Evolutionary conservation across 2,329 filamentous ascomycete species (phyloP), one percentile per base, ranked within the genome.

Genomic region (Arthrobotrys megalospora): DNA sequence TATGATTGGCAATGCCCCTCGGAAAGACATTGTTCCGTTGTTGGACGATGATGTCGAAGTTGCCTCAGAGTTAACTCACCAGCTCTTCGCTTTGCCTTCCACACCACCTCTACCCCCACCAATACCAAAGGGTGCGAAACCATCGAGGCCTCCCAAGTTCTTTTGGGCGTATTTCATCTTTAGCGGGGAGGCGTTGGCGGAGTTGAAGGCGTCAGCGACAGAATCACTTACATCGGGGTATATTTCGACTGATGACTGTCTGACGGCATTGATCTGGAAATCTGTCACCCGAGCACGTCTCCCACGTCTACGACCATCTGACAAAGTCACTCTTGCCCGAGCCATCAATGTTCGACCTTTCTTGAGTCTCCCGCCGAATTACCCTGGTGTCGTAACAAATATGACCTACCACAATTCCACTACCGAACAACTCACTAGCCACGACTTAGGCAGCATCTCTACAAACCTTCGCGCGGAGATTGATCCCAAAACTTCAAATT

Each of bases 231-330:
- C 82, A 3, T 45, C 43, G 0, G 73, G 76, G 1, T 88, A 85
- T 78, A 81, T 89, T 21, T 88, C 88, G 0, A 89, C 87, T 0
- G 88, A 90, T 69, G 88, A 90, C 80, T 84, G 85, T 2, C 82
- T 89, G 12, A 86, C 83, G 1, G 87, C 87, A 0, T 86, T 89
- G 55, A 82, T 89, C 68, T 89, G 87, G 86, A 84, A 87, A 76
- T 84, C 83, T 0, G 80, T 87, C 8, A 82, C 83, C 0, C 85
- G 85, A 34, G 85, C 84, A 0, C 85, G 88, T 12, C 80, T 84
- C 0, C 76, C 82, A 0, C 85, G 86, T 0, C 75, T 87, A 0
- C 34, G 68, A 1, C 0, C 41, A 55, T 1, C 48, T 47, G 28
- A 2, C 7, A 66, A 53, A 16, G 83, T 84, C 21, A 84, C 81